Conservation (phyloP, 441 rosid species). For the Erysimum pusillum region DNA sequence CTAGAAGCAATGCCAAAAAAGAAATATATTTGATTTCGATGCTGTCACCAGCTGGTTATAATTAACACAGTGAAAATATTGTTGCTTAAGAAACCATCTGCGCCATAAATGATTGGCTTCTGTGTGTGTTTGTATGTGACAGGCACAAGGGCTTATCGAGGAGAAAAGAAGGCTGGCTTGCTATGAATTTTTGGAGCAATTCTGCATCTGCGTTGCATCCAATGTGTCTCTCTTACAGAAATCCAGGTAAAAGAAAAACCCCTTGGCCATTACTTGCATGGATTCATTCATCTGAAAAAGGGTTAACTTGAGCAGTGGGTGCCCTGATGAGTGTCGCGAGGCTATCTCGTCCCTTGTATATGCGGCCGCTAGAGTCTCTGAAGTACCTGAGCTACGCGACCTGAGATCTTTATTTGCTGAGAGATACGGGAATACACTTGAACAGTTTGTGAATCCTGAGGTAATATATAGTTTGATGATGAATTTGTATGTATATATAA, state of each 20-base stretch:
- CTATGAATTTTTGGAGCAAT: conserved; percentile 65
- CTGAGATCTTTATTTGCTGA: conserved; percentile 67
- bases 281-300: background rate
- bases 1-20: background rate
- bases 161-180: conserved; percentile 68
- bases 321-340: conserved; percentile 84
- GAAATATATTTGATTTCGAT: background rate
- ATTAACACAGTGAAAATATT: conserved; percentile 23
- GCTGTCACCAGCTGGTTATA: conserved; percentile 43
- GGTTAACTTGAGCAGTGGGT: conserved; percentile 56
- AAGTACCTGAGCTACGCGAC: conserved; percentile 82
- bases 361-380: conserved; percentile 85
- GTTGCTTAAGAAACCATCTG: conserved; percentile 30
- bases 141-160: conserved; percentile 79
- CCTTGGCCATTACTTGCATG: background rate
- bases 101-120: background rate
- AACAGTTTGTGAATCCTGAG: conserved; percentile 61
- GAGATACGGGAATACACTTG: conserved; percentile 66
- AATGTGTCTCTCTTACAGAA: conserved; percentile 66
- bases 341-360: conserved; percentile 76
- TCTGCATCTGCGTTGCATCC: conserved; percentile 52
- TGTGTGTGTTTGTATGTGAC: conserved; percentile 30
- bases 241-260: conserved; percentile 53
- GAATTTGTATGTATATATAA: too few species aligned
- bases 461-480: conserved; percentile 40